Percentiles rank a stretch among this genome's conserved stretches.
Evolutionary conservation across 441 rosid species (phyloP).

Genomic region (Cnidoscolus chayamansa): DNA sequence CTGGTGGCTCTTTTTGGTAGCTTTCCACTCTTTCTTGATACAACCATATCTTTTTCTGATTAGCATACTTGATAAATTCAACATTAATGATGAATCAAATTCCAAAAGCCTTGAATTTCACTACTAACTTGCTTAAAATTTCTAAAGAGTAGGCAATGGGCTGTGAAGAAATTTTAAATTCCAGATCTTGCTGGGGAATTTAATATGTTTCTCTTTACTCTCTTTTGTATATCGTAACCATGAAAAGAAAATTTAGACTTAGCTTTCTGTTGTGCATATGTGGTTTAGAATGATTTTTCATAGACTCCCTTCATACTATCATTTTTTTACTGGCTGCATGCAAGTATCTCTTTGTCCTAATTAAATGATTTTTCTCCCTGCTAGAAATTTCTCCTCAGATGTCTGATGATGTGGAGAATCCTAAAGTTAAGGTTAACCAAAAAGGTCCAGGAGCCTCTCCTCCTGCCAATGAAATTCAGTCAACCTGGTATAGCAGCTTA

Average conservation of each 20-base stretch:
- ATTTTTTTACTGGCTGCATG: background rate
- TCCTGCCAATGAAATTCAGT: constrained; percentile 24
- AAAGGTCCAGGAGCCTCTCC: constrained; percentile 23
- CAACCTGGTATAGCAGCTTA: constrained; percentile 44
- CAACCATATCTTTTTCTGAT: background rate
- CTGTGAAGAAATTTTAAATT: background rate
- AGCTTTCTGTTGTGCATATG: background rate
- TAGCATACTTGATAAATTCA: background rate
- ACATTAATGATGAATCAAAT: background rate
- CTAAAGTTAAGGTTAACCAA: constrained; percentile 25
- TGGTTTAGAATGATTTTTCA: background rate
- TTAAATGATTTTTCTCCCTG: background rate
- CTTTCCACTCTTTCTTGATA: background rate
- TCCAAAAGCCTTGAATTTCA: background rate
- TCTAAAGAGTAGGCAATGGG: no score
- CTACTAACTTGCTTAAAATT: background rate
- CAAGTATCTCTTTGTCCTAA: background rate
- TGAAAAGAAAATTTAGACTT: background rate
- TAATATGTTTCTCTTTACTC: background rate
- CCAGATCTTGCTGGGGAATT: background rate
- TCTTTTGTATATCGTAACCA: background rate
- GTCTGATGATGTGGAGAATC: constrained; percentile 43
- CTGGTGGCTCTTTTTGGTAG: background rate
- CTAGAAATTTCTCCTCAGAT: constrained; percentile 14
- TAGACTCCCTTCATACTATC: background rate